Evolutionary conservation across 148 eudicot species (phyloP), one percentile per base, ranked within the genome.

Genomic region (Rhododendron vialii): DNA sequence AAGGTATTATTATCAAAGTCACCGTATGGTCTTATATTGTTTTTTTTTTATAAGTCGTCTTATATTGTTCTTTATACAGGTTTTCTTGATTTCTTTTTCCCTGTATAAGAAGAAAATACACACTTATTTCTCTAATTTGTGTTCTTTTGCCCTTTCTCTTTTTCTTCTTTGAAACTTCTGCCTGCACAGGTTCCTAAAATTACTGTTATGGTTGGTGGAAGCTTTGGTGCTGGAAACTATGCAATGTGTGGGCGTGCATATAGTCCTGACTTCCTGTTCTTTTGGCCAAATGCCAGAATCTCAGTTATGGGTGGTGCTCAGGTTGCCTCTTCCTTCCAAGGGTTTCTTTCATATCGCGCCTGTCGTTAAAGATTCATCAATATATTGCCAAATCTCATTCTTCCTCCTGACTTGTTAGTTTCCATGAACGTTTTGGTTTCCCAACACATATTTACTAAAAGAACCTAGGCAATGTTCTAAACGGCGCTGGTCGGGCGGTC

Each of bases 191-290:
- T 97, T 83, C 99, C 99, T n/a, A 97, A 95, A 91, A 91, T 97
- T 85, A 97, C 99, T 9, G 71, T 95, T 50, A 87, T 97, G 33
- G 87, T 97, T 83, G 99, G 98, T 83, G 99, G 98, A 93, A 97
- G 99, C 93, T 97, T 97, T 90, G 99, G 99, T 84, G 99, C 98
- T 81, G 99, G 99, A 74, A 97, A 97, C 84, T 97, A 95, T 88
- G 99, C 99, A 26, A 97, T 97, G 99, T 97, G 98, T 83, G 98
- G 99, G 78, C 98, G 99, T 83, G 99, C 99, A 78, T 97, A 95
- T 87, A 97, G 98, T 89, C 99, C 99, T 11, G 83, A 95, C 86
- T 97, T 97, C 89, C 91, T 97, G 94, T 97, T 95, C 91, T 92
- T 97, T 88, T 97, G 99, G 99, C 99, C 99, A 83, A 97, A 97